Evolutionary conservation across 345 rosid species (phyloP), one percentile per base, ranked within the genome.

Genomic region (Salix koriyanagi): DNA sequence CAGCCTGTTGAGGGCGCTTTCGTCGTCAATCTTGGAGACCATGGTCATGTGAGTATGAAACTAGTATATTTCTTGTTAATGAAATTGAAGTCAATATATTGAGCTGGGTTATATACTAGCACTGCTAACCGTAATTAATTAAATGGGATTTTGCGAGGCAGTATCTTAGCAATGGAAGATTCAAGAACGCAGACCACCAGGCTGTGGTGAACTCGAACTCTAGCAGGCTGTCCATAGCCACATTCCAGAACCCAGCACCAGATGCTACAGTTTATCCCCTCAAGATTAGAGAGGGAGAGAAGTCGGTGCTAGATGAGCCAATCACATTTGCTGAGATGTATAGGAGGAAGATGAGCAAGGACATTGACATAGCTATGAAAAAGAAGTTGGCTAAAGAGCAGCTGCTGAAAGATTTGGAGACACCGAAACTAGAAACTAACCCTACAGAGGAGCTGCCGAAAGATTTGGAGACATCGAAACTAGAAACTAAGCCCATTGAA

Each of bases 11-110:
- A 89, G 39, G 99, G 93, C 2, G 99, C 99, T 5, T 91, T 91
- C 80, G 99, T 96, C 2, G 99, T 96, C 79, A 93, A 95, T 75
- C 98, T 95, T 15, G 99, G 99, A 0, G 99, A 95, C 66, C 99
- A 95, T 34, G 98, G 98, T 7, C 97, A 91, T 36, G 99, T 96
- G 71, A 89, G 99, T 83, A 50, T 15, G 19, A n/a, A 0, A 30
- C 23, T 21, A 46, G 2, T 16, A 46, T 44, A 25, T 70, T 25
- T 26, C 26, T 21, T 37, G 26, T 25, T 5, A 5, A 13, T 12
- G 56, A 64, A 65, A 61, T 25, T 28, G 54, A 16, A 14, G 19
- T 4, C 26, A 18, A 60, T 74, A 39, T 6, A 39, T 6, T 65
- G 6, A 34, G 61, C 21, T 28, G 8, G 19, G 11, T 16, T 42